A percentile compares a stretch with the other conserved stretches of the same genome.
Evolutionary conservation across 495 filamentous ascomycete genomes (phyloP).

Genomic region (Aspergillus ostianus): DNA sequence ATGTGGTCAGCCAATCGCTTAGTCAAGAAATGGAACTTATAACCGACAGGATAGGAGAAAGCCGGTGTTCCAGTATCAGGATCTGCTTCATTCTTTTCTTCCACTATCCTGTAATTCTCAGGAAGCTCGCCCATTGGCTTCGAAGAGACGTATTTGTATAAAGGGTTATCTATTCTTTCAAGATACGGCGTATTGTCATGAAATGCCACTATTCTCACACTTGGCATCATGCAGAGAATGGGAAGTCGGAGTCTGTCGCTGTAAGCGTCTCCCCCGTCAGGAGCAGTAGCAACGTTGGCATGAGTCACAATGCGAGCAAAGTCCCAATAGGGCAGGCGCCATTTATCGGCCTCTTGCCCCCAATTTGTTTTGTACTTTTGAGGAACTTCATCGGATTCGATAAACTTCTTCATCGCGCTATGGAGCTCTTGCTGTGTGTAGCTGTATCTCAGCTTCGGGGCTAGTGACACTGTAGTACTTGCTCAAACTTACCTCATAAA

Average conservation of each 20-base stretch:
- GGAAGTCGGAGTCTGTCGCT: slow-evolving; percentile 6
- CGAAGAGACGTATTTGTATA: slow-evolving; percentile 7
- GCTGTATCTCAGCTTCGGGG: not conserved
- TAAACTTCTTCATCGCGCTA: slow-evolving; percentile 4
- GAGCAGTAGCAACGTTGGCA: not conserved
- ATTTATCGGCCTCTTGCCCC: slow-evolving; percentile 2
- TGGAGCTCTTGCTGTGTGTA: slow-evolving; percentile 4
- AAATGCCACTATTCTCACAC: slow-evolving; percentile 1
- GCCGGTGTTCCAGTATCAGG: too few species aligned
- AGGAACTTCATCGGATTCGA: not conserved
- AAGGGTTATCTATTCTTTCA: slow-evolving; percentile 6
- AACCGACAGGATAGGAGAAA: too few species aligned
- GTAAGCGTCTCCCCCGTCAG: not conserved
- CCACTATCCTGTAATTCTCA: not conserved
- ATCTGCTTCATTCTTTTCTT: not conserved
- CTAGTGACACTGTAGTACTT: not conserved
- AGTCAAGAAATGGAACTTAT: not conserved
- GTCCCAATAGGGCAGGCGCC: slow-evolving; percentile 13
- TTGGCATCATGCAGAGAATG: slow-evolving; percentile 8
- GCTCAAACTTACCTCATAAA: slow-evolving; percentile 6
- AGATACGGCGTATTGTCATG: not conserved
- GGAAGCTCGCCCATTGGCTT: slow-evolving; percentile 7
- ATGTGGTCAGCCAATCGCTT: not conserved
- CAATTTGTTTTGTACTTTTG: not conserved
- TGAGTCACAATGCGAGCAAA: slow-evolving; percentile 6